Base-by-base conservation (phyloP, 2,329 filamentous ascomycete species). In the Venturia nashicola region DNA sequence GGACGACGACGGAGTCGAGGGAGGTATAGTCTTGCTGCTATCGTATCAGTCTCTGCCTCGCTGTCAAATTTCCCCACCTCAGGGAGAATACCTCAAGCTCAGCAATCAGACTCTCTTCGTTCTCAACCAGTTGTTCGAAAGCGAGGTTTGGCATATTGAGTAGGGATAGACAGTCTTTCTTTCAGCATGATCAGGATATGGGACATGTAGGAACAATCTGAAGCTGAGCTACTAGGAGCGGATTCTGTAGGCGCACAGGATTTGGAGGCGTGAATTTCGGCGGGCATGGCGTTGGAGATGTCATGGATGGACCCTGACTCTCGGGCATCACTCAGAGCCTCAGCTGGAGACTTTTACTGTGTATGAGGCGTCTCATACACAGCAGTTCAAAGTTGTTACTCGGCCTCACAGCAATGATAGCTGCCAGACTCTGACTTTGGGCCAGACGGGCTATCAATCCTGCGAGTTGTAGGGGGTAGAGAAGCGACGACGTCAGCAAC, bases 1-100 rank as follows among this genome's bases (percentile, higher is more conserved):
- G 82, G 65, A 97, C 83, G 14, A 93, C 81, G 0, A 90, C 83
- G 67, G 91, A 84, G 68, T 97, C 92, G 48, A 97, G 75, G 20
- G 87, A 82, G 32, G 88, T 83, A 71, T 86, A 86, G 71, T 87
- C 84, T 66, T 85, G 81, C 86, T 92, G 67, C 42, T 69, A 54
- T 27, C 48, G 57, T 43, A 54, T 67, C 55, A 68, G 65, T 39
- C 27, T 12, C 12, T 48, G 59, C 71, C 59, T 18, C 1, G 7
- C 16, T 23, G 34, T 11, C 18, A 2, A 51, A 12, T 23, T 34
- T 42, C 6, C 8, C 2, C 18, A 8, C 6, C 8, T 6, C 18
- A 8, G 14, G 27, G 16, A 16, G 5, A 27, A 36, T 62, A 62
- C 61, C 61, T 62, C 61, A 62, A 62, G 61, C 42, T 51, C 5